A percentile compares a stretch with the other conserved stretches of the same genome.
Evolutionary conservation across 257 asterid species (phyloP).

Genomic region (Misopates orontium): DNA sequence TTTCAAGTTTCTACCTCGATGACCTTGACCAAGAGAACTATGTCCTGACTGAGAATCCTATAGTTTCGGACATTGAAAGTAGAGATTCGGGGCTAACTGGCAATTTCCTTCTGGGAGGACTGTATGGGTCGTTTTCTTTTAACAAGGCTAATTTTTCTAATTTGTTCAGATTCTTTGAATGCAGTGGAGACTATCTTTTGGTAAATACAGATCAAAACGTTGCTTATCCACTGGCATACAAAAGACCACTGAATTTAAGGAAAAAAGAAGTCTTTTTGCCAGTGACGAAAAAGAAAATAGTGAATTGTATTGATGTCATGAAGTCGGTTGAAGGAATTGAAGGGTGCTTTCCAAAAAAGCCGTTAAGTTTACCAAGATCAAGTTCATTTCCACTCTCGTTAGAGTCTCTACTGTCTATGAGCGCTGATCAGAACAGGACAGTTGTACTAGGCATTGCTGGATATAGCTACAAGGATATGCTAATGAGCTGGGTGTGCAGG

Average conservation of each 20-base stretch:
- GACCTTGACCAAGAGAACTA: conserved; percentile 34
- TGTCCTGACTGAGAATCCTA: conserved; percentile 25
- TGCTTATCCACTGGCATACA: conserved; percentile 47
- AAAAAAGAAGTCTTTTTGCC: conserved; percentile 37
- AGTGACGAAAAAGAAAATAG: conserved; percentile 31
- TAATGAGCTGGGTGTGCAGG: conserved; percentile 97
- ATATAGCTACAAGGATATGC: conserved; percentile 83
- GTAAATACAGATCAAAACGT: conserved; percentile 44
- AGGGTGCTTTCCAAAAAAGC: conserved; percentile 39
- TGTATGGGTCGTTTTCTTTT: conserved; percentile 78
- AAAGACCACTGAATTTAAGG: conserved; percentile 38
- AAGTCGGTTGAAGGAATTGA: conserved; percentile 41
- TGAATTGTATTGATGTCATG: conserved; percentile 46
- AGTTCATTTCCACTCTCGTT: conserved; percentile 55
- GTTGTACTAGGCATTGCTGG: conserved; percentile 86
- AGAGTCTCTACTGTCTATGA: conserved; percentile 53
- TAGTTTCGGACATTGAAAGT: conserved; percentile 28
- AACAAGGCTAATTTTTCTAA: conserved; percentile 52
- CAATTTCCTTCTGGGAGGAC: conserved; percentile 63
- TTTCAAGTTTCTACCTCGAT: conserved; percentile 54
- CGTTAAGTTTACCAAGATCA: conserved; percentile 27
- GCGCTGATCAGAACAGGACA: conserved; percentile 68
- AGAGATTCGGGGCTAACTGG: conserved; percentile 61
- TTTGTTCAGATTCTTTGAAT: conserved; percentile 46
- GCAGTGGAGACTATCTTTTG: conserved; percentile 50